Conservation (phyloP, 371 early-diverging fungal species). For the Synchytrium microbalum region DNA sequence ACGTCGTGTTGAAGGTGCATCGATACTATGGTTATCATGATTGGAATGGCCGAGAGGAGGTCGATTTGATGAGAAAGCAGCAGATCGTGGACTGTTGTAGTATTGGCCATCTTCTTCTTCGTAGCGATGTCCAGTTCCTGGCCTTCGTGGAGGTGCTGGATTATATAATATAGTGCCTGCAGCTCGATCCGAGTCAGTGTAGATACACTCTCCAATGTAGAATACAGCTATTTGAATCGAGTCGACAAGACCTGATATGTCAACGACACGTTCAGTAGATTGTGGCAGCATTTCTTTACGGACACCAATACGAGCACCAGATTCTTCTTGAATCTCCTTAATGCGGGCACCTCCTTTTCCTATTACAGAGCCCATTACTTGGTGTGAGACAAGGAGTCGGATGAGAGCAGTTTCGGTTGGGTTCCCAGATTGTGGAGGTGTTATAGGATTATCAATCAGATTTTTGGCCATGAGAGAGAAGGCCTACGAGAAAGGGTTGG, state of each 20-base stretch:
- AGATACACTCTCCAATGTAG: constrained; percentile 65
- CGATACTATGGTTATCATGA: too few species aligned
- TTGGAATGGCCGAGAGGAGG: not conserved
- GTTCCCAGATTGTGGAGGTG: constrained; percentile 10
- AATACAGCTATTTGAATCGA: constrained; percentile 56
- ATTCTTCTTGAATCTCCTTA: constrained; percentile 39
- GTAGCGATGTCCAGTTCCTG: not conserved
- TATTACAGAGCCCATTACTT: constrained; percentile 53
- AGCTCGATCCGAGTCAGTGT: constrained; percentile 62
- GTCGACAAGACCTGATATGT: constrained; percentile 32
- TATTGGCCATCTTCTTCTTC: not conserved
- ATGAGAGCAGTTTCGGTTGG: constrained; percentile 47
- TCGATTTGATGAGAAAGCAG: not conserved
- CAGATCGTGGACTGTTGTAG: not conserved
- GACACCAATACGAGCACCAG: constrained; percentile 28
- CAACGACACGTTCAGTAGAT: constrained; percentile 35
- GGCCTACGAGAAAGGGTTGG: constrained; percentile 38
- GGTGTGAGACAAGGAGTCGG: constrained; percentile 63
- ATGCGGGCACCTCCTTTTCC: constrained; percentile 37
- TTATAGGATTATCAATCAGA: constrained; percentile 64
- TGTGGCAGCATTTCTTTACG: constrained; percentile 32
- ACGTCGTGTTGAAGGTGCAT: too few species aligned
- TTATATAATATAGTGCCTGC: constrained; percentile 58
- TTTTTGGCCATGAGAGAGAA: constrained; percentile 72
- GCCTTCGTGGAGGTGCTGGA: constrained; percentile 23